Base-by-base conservation (phyloP, 768 basidiomycete genomes). In the Tulasnella calospora region DNA sequence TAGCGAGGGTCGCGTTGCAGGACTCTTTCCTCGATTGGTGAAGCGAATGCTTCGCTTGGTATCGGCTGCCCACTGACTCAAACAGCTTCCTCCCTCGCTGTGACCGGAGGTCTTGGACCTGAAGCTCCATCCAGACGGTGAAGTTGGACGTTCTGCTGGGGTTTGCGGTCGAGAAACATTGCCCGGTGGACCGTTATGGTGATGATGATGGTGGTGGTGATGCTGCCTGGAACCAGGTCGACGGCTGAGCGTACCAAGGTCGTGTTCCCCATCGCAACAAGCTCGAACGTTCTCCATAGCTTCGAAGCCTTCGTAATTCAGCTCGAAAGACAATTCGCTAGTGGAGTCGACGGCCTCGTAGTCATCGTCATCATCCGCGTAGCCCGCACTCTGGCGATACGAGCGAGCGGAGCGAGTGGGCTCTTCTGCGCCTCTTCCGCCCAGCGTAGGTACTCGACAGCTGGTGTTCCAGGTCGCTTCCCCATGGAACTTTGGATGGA, bases 271-370 rank as follows among this genome's bases (percentile, higher is more conserved):
- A 83, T 94, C 93, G 81, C 94, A 95, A 83, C 94, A 95, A 0
- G 93, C 95, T 33, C 97, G 89, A 30, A 98, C 96, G 82, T 99
- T 98, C 86, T 98, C 96, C 76, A 99, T 84, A 0, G 95, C 96
- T 82, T 98, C 96, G 83, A 90, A 99, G 27, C 87, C 87, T 27
- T 90, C 92, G 27, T 90, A 92, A 81, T 96, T 91, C 41, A 95
- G 86, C 85, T 96, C 94, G 82, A 96, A 94, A 81, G 94, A 93
- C 0, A 93, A 85, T 30, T 91, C 93, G 3, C 90, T 90, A 57
- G 78, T 33, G 36, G 67, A 61, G 8, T 80, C 80, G 19, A 0
- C 89, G 88, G 17, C 90, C 89, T 84, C 83, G 82, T 84, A 83
- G 70, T 84, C 83, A 27, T 79, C 80, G 21, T 76, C 79, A 23